Evolutionary conservation across 345 rosid species (phyloP).

Genomic region (Bretschneidera sinensis): DNA sequence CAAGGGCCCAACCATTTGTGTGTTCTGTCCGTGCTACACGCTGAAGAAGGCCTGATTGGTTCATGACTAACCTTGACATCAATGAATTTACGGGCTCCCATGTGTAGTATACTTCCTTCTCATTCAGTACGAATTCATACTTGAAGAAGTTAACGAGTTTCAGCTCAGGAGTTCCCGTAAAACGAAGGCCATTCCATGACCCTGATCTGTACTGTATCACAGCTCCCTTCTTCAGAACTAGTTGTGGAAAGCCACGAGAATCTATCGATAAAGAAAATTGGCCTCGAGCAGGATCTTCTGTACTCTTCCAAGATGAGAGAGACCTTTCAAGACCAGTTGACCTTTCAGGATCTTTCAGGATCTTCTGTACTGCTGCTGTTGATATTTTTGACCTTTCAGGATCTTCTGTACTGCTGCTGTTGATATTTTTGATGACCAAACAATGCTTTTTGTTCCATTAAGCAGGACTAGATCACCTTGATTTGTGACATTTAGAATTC

Average conservation of each 20-base stretch:
- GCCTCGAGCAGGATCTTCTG: conserved; percentile 34
- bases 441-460: background rate
- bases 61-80: too few relatives aligned
- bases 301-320: conserved; percentile 32
- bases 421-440: conserved; percentile 37
- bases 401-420: conserved; percentile 26
- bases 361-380: too few relatives aligned
- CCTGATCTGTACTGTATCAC: background rate
- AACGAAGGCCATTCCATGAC: background rate
- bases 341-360: conserved; percentile 29
- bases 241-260: conserved; percentile 22
- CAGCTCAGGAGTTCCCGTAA: background rate
- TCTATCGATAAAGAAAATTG: conserved; percentile 17
- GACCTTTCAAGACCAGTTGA: conserved; percentile 15
- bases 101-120: too few relatives aligned
- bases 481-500: conserved; percentile 17
- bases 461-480: conserved; percentile 29
- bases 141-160: background rate
- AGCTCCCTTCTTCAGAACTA: background rate
- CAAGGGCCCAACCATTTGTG: too few relatives aligned
- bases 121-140: too few relatives aligned
- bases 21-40: too few relatives aligned
- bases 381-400: too few relatives aligned
- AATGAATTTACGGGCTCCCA: too few relatives aligned
- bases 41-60: too few relatives aligned